Conservation (phyloP, 179 eudicot genomes). For the Beta macrorhiza region DNA sequence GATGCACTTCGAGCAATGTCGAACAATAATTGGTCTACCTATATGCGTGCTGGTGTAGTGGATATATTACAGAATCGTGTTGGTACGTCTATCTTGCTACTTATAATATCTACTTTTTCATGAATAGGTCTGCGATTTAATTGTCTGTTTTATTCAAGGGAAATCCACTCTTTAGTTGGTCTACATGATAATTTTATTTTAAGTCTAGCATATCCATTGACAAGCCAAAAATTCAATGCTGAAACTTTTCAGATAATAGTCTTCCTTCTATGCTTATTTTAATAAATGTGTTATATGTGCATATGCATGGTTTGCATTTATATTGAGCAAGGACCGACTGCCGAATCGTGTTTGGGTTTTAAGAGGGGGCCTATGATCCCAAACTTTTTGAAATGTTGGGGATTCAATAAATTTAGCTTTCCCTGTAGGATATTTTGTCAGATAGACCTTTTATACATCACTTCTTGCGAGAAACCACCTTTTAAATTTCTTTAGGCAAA, state of each 20-base stretch:
- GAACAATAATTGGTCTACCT: constrained; percentile 54
- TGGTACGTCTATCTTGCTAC: constrained; percentile 44
- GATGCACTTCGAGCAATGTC: constrained; percentile 42
- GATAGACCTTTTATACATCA: no score
- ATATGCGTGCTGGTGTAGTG: constrained; percentile 67
- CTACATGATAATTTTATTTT: not conserved
- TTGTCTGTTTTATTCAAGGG: not conserved
- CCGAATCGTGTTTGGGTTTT: not conserved
- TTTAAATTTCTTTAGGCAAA: no score
- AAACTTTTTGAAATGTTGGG: not conserved
- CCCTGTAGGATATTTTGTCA: no score
- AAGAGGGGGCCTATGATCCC: not conserved
- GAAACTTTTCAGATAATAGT: not conserved
- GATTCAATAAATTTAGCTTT: not conserved
- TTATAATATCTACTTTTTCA: not conserved
- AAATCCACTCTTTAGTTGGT: constrained; percentile 1
- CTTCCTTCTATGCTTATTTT: not conserved
- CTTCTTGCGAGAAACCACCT: no score
- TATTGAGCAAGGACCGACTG: not conserved
- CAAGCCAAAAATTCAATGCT: not conserved
- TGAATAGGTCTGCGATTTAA: not conserved
- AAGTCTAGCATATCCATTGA: not conserved
- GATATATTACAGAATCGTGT: constrained; percentile 85
- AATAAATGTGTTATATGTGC: not conserved
- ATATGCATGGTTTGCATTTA: not conserved